Percentiles rank a stretch among this genome's conserved stretches.
These are phyloP conservation scores for Gynochthodes officinalis DNA, from an alignment of 257 asterid genomes.

Conservation along the genomic window DNA sequence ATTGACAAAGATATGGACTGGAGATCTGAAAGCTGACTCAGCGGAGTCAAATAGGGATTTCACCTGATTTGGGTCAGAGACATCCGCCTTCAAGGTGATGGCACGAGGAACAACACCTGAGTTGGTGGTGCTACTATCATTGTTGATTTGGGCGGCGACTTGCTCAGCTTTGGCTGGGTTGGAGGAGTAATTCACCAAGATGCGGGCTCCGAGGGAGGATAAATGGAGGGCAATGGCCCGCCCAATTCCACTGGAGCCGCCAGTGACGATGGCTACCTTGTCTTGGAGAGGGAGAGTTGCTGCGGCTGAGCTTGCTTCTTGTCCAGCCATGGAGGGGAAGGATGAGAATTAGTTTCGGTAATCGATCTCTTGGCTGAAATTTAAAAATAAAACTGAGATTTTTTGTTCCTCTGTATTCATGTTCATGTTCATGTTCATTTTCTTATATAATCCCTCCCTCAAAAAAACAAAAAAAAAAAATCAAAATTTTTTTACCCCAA, in stretches of 20 bases:
- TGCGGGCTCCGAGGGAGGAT: conserved; percentile 53
- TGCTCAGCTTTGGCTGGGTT: conserved; percentile 32
- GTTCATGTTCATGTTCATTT: too few relatives aligned
- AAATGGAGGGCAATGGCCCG: conserved; percentile 46
- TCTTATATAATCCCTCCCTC: too few relatives aligned
- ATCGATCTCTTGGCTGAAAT: too few relatives aligned
- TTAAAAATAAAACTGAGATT: too few relatives aligned
- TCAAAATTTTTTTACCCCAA: too few relatives aligned
- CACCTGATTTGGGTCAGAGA: conserved; percentile 51
- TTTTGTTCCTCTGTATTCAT: too few relatives aligned
- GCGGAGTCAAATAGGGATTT: conserved; percentile 59
- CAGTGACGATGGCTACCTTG: conserved; percentile 38
- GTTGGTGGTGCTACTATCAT: neutral
- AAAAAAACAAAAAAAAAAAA: too few relatives aligned
- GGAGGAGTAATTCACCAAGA: conserved; percentile 54
- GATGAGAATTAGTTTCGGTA: too few relatives aligned
- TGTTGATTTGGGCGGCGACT: conserved; percentile 30
- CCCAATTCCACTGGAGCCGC: conserved; percentile 40
- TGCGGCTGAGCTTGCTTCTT: too few relatives aligned
- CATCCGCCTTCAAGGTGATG: conserved; percentile 44
- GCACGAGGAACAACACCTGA: conserved; percentile 21
- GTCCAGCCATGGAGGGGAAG: too few relatives aligned
- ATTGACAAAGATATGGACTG: conserved; percentile 51
- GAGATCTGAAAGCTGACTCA: conserved; percentile 39
- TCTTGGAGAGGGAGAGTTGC: conserved; percentile 16